Base-by-base conservation (phyloP, 2,329 filamentous ascomycete genomes). In the Ustilaginoidea virens region DNA sequence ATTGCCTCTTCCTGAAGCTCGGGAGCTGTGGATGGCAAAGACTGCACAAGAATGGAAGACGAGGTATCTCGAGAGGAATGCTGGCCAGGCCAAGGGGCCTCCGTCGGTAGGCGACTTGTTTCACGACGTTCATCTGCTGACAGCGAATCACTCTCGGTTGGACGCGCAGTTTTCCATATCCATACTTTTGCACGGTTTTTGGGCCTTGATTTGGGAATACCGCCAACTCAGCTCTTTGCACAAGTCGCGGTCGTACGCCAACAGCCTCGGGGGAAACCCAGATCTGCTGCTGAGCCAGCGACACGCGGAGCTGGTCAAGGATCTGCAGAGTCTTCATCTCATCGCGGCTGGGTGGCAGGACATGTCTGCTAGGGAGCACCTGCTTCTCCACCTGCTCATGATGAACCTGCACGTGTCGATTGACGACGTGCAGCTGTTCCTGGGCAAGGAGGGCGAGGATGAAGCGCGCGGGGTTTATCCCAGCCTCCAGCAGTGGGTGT, bases 391-490 rank as follows among this genome's bases (percentile, higher is more conserved):
- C 39, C 53, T 76, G 1, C 54, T 77, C 8, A 53, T 73, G 32
- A 66, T 79, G 58, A 67, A 77, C 40, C 55, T 79, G 4, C 66
- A 79, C 44, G 62, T 74, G 24, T 70, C 69, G 0, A 52, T 78
- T 3, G 66, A 75, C 37, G 73, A 79, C 33, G 53, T 80, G 11
- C 73, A 79, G 40, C 59, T 74, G 4, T 78, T 80, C 37, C 69
- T 71, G 0, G 75, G 75, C 5, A 73, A 75, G 24, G 73, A 75
- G 37, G 74, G 71, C 15, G 66, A 74, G 35, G 72, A 76, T 19
- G 69, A 78, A 43, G 74, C 74, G 4, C 60, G 67, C 4, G 52
- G 63, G 5, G 60, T 72, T 10, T 74, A 72, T 36, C 63, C 69
- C 0, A 53, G 61, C 0, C 52, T 79, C 6, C 62, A 68, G 33